phyloP scores from a whole-genome alignment of 1,139 yeast species.

The Sugiyamaella xylanicola region DNA sequence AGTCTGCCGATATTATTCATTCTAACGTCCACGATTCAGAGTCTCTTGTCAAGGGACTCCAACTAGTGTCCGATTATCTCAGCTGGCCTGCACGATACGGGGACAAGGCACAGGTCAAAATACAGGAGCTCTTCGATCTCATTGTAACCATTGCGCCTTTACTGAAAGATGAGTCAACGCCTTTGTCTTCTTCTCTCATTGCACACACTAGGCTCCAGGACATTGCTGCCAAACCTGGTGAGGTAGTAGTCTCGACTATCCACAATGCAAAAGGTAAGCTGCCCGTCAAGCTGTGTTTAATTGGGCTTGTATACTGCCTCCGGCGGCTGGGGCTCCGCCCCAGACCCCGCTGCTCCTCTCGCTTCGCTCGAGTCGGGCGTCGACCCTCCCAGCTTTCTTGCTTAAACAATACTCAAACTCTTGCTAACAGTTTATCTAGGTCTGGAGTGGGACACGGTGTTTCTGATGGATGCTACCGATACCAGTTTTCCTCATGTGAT shows the following conservation, averaged over 20 bases:
- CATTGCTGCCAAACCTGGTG: conserved; percentile 15
- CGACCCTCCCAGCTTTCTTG: too few species aligned
- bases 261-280: conserved; percentile 71
- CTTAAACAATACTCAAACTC: too few species aligned
- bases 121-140: conserved; percentile 20
- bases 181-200: conserved; percentile 20
- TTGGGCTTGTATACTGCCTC: not conserved
- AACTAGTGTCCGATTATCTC: conserved; percentile 6
- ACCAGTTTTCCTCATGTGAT: conserved; percentile 52
- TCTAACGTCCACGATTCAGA: conserved; percentile 14
- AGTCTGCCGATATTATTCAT: conserved; percentile 19
- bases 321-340: conserved; percentile 3
- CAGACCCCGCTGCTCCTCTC: not conserved
- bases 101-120: conserved; percentile 11
- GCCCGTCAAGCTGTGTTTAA: too few species aligned
- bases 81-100: conserved; percentile 14
- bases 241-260: conserved; percentile 62
- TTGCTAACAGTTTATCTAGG: conserved; percentile 40
- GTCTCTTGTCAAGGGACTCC: conserved; percentile 12
- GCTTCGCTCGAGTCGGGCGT: conserved; percentile 3
- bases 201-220: conserved; percentile 22
- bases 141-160: conserved; percentile 5
- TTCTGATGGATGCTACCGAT: conserved; percentile 70
- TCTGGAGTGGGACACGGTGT: conserved; percentile 85
- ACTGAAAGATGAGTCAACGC: not conserved